Percentiles rank a stretch among this genome's conserved stretches.
Evolutionary conservation across 2,329 filamentous ascomycete species (phyloP).

Genomic region (Lachnellula hyalina): DNA sequence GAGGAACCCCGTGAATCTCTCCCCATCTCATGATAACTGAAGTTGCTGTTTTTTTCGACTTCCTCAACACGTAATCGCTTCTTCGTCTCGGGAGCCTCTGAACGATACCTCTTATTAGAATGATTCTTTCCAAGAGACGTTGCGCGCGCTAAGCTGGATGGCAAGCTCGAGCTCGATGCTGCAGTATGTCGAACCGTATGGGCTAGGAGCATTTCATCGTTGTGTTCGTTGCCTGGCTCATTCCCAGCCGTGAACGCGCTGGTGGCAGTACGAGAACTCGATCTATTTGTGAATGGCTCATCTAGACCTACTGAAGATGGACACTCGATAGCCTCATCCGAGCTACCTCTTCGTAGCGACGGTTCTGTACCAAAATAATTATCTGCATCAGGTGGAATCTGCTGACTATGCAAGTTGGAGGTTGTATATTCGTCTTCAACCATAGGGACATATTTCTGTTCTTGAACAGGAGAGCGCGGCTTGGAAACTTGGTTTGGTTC

Average conservation of each 20-base stretch:
- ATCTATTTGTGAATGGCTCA: not conserved
- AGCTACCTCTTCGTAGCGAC: not conserved
- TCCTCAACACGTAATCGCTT: not conserved
- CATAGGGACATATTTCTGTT: not conserved
- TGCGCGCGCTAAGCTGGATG: not conserved
- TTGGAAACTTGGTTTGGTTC: not conserved
- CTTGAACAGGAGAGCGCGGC: not conserved
- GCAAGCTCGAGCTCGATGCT: not conserved
- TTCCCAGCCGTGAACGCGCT: not conserved
- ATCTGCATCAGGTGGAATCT: not conserved
- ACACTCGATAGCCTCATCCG: not conserved
- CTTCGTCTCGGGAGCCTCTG: not conserved
- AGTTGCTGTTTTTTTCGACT: not conserved
- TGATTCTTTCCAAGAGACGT: not conserved
- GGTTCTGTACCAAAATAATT: not conserved
- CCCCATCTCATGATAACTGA: not conserved
- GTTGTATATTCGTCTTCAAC: not conserved
- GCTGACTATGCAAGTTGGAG: not conserved
- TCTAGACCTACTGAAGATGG: not conserved
- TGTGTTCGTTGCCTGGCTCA: not conserved
- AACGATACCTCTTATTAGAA: not conserved
- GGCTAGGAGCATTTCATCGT: slow-evolving; percentile 3
- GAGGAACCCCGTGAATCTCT: not conserved
- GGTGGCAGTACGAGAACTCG: not conserved
- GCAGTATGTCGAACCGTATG: not conserved